A percentile compares a stretch with the other conserved stretches of the same genome.
phyloP scores from a whole-genome alignment of 371 early-diverging fungal genomes.

The Circinella umbellata region DNA sequence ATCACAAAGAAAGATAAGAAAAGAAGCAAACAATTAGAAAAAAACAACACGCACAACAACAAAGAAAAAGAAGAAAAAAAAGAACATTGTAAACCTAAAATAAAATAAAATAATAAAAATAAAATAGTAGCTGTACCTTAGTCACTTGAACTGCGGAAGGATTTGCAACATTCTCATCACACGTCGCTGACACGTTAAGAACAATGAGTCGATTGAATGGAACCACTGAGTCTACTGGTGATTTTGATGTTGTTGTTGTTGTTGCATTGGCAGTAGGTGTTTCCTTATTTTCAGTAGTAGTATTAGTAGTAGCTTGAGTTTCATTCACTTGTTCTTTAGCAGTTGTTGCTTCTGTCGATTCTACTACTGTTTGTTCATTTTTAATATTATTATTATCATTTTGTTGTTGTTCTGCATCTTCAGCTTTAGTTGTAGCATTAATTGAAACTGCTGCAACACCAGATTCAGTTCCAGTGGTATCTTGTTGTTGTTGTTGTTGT shows the following conservation, averaged over 20 bases:
- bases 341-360: not conserved
- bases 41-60: not conserved
- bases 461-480: not conserved
- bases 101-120: not conserved
- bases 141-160: slow-evolving; percentile 68
- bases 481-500: slow-evolving; percentile 2
- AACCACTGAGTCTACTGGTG: slow-evolving; percentile 27
- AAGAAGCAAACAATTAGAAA: not conserved
- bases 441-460: not conserved
- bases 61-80: not conserved
- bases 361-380: not conserved
- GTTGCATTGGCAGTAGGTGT: not conserved
- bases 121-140: slow-evolving; percentile 33
- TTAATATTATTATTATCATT: not conserved
- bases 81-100: not conserved
- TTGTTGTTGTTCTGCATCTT: not conserved
- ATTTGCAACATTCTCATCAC: slow-evolving; percentile 72
- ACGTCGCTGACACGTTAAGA: slow-evolving; percentile 74
- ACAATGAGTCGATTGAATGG: slow-evolving; percentile 69
- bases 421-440: slow-evolving; percentile 10
- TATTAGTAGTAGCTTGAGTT: not conserved
- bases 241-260: not conserved
- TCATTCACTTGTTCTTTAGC: not conserved
- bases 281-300: not conserved
- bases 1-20: not conserved